Evolutionary conservation across 441 rosid genomes (phyloP), one percentile per base, ranked within the genome.

Genomic region (Biscutella auriculata): DNA sequence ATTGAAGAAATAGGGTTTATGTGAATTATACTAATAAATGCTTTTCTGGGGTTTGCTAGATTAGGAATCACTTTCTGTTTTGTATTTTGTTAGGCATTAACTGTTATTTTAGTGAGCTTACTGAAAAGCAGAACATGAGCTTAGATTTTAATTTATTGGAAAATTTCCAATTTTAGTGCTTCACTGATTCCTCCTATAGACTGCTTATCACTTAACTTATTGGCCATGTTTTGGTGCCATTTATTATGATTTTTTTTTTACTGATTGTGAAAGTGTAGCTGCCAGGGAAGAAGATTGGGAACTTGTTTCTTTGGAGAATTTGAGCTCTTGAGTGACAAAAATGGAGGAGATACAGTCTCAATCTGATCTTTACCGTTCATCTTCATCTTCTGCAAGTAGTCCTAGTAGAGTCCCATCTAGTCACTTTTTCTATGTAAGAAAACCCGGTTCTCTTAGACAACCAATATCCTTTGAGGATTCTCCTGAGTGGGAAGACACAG

Each of bases 281-380:
- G 27, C 25, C n/a, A 10, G 21, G 44, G 8, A 56, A 56, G 58
- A 55, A 19, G 4, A 19, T 19, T 19, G 23, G 23, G 4, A 19
- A 19, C 23, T 19, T 36, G 41, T 14, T 19, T 41, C 7, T 15
- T 17, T 37, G 19, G 32, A 23, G 34, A 30, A 43, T 41, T 19
- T 30, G 23, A 4, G 58, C 52, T 57, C 11, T 44, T 43, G 47
- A 44, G n/a, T 3, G 35, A 19, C 16, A 54, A 39, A 33, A 62
- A 89, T 94, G 97, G 99, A 94, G 69, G 99, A 94, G 82, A 94
- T 94, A 83, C 99, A 94, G 63, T 79, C 89, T 42, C 96, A 94
- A 27, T 87, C 96, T 1, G 99, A 94, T 66, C 79, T 87, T 33
- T 94, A 87, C 57, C 83, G 99, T 79, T 94, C 99, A 10, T 94